Conservation (phyloP, 129 eudicot genomes). For the Chrysanthemum seticuspe region DNA sequence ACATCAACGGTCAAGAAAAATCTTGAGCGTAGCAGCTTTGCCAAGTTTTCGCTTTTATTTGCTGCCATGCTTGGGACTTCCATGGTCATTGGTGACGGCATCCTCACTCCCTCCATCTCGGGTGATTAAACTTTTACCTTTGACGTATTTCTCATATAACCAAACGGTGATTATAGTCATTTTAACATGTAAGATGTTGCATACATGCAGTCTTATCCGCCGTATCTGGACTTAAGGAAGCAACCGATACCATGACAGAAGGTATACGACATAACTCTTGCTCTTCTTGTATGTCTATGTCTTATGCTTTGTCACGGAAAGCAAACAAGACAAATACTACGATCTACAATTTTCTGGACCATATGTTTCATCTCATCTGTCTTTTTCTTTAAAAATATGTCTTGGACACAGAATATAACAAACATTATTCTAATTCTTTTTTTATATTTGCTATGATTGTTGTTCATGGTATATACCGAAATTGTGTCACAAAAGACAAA, state of each 20-base stretch:
- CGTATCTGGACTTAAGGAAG: conserved; percentile 67
- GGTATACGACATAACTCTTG: conserved; percentile 28
- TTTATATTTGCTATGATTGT: no score
- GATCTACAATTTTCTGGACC: no score
- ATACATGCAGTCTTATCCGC: conserved; percentile 56
- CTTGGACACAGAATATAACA: no score
- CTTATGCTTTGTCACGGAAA: no score
- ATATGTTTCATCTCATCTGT: no score
- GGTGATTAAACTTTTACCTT: conserved; percentile 30
- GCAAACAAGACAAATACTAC: no score
- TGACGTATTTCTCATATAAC: background rate
- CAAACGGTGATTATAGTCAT: no score
- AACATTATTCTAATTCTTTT: no score
- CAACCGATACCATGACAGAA: conserved; percentile 49
- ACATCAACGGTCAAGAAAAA: conserved; percentile 50
- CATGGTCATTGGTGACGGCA: conserved; percentile 82
- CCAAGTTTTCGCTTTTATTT: conserved; percentile 53
- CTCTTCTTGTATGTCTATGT: no score
- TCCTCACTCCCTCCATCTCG: conserved; percentile 79
- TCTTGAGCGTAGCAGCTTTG: conserved; percentile 53
- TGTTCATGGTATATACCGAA: no score
- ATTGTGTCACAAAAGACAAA: no score
- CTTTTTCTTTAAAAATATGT: no score
- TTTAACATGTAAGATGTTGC: background rate
- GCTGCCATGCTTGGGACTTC: conserved; percentile 79